Conservation (phyloP, 495 filamentous ascomycete genomes). For the Gamarada debralockiae region DNA sequence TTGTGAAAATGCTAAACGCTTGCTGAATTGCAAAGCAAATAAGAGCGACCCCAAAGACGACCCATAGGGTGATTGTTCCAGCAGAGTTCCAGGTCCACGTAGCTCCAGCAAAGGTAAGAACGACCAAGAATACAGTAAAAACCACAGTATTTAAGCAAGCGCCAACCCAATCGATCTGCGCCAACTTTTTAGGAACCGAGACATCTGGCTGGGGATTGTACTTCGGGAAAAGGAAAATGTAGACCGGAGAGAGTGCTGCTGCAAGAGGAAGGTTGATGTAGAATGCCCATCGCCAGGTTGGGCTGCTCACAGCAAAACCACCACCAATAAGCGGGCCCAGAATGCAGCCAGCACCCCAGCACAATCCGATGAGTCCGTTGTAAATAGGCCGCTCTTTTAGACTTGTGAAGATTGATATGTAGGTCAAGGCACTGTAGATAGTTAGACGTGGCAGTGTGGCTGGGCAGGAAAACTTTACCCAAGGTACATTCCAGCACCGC, state of each 20-base stretch:
- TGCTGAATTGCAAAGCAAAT: conserved; percentile 43
- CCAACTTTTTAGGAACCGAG: not conserved
- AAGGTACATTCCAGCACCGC: conserved; percentile 48
- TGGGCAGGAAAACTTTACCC: conserved; percentile 18
- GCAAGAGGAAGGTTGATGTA: conserved; percentile 14
- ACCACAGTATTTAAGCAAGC: conserved; percentile 31
- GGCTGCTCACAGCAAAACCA: conserved; percentile 30
- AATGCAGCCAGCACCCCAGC: conserved; percentile 46
- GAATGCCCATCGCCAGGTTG: conserved; percentile 39
- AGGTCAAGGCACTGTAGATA: conserved; percentile 8
- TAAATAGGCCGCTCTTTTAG: conserved; percentile 38
- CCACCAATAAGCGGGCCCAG: conserved; percentile 40
- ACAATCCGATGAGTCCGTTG: conserved; percentile 32
- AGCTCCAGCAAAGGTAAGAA: conserved; percentile 44
- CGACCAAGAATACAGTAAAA: conserved; percentile 33
- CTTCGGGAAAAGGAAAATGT: conserved; percentile 13
- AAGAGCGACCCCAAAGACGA: conserved; percentile 39
- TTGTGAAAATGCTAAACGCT: conserved; percentile 44
- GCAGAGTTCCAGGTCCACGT: conserved; percentile 39
- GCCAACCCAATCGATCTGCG: conserved; percentile 21
- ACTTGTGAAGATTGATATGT: conserved; percentile 28
- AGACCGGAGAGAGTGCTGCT: conserved; percentile 8
- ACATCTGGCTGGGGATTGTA: not conserved
- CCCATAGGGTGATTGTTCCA: conserved; percentile 44
- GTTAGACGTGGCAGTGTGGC: not conserved